phyloP scores from a whole-genome alignment of 2,329 filamentous ascomycete species.

The Zymoseptoria crescenta region DNA sequence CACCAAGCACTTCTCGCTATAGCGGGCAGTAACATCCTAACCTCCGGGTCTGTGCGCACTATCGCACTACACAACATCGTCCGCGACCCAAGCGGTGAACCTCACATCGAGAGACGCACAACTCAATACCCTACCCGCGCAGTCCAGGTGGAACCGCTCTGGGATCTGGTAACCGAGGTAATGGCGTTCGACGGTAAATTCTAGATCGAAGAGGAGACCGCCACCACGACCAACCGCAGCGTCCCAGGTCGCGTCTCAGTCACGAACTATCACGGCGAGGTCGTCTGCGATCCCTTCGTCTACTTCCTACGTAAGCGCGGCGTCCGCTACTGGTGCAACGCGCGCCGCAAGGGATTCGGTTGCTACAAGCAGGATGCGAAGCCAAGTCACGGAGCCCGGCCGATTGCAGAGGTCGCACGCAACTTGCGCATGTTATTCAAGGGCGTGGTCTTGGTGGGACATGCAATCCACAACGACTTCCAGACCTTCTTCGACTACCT shows the following conservation, averaged over 20 bases:
- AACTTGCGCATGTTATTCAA: not conserved
- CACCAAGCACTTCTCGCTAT: no score
- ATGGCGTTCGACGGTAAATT: constrained; percentile 5
- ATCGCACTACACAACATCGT: not conserved
- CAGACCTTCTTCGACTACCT: not conserved
- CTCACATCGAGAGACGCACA: not conserved
- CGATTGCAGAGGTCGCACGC: not conserved
- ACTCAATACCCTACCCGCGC: not conserved
- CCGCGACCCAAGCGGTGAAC: not conserved
- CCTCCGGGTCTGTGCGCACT: not conserved
- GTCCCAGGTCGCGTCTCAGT: constrained; percentile 1
- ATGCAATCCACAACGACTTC: constrained; percentile 2
- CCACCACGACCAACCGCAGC: not conserved
- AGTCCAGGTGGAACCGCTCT: not conserved
- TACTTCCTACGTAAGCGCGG: not conserved
- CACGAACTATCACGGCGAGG: not conserved
- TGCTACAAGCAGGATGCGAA: not conserved
- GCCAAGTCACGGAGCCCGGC: not conserved
- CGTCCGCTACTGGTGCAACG: not conserved
- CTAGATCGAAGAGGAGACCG: not conserved
- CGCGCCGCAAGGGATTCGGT: not conserved
- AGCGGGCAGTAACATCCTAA: no score
- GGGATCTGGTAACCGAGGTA: not conserved
- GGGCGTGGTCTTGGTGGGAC: not conserved
- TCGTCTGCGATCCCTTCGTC: constrained; percentile 2